These are phyloP conservation scores for Ceratocystis variospora DNA, from an alignment of 2,329 filamentous ascomycete species.

Conservation along the genomic window DNA sequence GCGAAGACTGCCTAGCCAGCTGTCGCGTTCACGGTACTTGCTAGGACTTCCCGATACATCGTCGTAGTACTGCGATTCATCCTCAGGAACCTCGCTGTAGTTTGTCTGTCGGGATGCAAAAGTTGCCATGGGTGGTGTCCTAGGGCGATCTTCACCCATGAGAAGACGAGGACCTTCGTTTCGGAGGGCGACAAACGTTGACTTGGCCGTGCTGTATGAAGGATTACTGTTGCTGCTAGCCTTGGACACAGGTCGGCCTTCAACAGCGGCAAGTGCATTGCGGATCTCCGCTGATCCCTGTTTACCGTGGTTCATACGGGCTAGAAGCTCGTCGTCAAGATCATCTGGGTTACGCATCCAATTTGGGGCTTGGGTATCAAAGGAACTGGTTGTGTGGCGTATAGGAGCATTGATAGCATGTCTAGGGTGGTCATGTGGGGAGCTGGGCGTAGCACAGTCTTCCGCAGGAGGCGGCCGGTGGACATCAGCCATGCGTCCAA, in stretches of 20 bases:
- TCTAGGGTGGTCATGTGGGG: background rate
- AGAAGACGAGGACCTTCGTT: slow-evolving; percentile 40
- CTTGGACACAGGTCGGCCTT: slow-evolving; percentile 26
- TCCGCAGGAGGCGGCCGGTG: slow-evolving; percentile 15
- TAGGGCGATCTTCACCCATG: slow-evolving; percentile 23
- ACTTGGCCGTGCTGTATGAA: slow-evolving; percentile 40
- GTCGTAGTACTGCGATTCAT: slow-evolving; percentile 28
- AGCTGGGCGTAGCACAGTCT: background rate
- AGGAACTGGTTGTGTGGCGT: background rate
- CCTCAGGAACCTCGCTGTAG: slow-evolving; percentile 21
- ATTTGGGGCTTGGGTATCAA: slow-evolving; percentile 25
- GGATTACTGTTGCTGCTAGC: slow-evolving; percentile 28
- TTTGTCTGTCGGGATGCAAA: slow-evolving; percentile 19
- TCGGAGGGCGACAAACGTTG: slow-evolving; percentile 38
- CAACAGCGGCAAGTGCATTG: slow-evolving; percentile 20
- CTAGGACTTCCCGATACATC: slow-evolving; percentile 40
- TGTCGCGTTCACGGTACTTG: slow-evolving; percentile 41
- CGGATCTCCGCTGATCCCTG: slow-evolving; percentile 17
- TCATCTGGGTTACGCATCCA: slow-evolving; percentile 37
- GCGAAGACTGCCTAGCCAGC: slow-evolving; percentile 55
- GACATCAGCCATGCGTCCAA: slow-evolving; percentile 8
- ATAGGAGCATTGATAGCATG: background rate
- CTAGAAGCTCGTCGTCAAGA: slow-evolving; percentile 40
- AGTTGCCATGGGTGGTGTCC: background rate
- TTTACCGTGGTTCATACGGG: slow-evolving; percentile 29